Evolutionary conservation across 2,329 filamentous ascomycete genomes (phyloP).

Genomic region (Sclerotinia trifoliorum): DNA sequence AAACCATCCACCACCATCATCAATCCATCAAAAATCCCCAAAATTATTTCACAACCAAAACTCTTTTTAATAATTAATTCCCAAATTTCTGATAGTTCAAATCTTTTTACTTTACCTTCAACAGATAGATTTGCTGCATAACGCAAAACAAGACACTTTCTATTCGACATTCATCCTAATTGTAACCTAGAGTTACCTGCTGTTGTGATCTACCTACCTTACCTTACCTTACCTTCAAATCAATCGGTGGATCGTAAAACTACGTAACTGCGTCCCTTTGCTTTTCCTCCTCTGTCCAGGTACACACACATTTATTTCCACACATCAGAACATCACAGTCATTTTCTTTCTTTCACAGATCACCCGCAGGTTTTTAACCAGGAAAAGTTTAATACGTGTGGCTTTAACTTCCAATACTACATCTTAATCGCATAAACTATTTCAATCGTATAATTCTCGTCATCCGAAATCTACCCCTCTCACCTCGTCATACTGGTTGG

Average conservation of each 20-base stretch:
- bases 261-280: constrained; percentile 3
- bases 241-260: background rate
- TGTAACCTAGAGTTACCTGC: background rate
- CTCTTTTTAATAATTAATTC: constrained; percentile 3
- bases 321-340: background rate
- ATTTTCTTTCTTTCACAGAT: background rate
- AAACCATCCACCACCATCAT: background rate
- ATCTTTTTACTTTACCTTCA: too few species aligned
- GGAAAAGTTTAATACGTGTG: background rate
- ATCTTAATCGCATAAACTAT: constrained; percentile 6
- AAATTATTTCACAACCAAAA: background rate
- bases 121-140: background rate
- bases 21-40: background rate
- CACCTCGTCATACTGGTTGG: background rate
- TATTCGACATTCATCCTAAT: background rate
- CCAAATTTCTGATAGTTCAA: background rate
- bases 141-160: background rate
- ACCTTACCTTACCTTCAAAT: background rate
- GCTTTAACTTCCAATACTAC: background rate
- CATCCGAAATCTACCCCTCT: background rate
- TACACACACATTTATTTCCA: background rate
- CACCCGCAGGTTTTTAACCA: background rate
- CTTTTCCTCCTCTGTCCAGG: background rate
- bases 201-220: background rate
- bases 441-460: background rate